These are phyloP conservation scores for Lupinus albus DNA, from an alignment of 306 rosid species.

Conservation along the genomic window DNA sequence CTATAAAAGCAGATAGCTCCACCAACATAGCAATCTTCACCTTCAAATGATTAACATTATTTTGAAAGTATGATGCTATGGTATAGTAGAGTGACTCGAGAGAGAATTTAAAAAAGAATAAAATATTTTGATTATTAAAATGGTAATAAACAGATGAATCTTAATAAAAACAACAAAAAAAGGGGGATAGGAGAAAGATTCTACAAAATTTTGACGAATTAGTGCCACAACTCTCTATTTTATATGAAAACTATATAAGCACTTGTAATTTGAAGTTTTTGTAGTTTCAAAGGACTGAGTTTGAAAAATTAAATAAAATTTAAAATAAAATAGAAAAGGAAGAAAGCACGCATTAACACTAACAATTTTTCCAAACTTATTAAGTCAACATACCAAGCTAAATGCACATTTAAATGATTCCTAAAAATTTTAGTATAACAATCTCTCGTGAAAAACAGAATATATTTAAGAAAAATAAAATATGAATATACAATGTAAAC, in stretches of 20 bases:
- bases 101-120: background rate
- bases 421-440: background rate
- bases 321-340: slow-evolving; percentile 3
- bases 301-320: slow-evolving; percentile 14
- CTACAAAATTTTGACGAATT: background rate
- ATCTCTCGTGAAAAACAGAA: background rate
- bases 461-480: background rate
- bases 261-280: slow-evolving; percentile 2
- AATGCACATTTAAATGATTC: slow-evolving; percentile 8
- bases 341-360: background rate
- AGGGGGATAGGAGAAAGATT: background rate
- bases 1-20: background rate
- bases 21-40: background rate
- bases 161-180: slow-evolving; percentile 2
- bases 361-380: slow-evolving; percentile 19
- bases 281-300: slow-evolving; percentile 8
- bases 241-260: background rate
- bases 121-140: background rate
- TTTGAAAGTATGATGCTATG: background rate
- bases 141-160: background rate
- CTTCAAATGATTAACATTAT: slow-evolving; percentile 12
- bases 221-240: slow-evolving; percentile 11
- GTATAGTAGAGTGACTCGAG: slow-evolving; percentile 9
- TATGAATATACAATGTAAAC: slow-evolving; percentile 11
- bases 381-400: slow-evolving; percentile 21